Conservation (phyloP, 495 filamentous ascomycete genomes). For the Daldinia decipiens region DNA sequence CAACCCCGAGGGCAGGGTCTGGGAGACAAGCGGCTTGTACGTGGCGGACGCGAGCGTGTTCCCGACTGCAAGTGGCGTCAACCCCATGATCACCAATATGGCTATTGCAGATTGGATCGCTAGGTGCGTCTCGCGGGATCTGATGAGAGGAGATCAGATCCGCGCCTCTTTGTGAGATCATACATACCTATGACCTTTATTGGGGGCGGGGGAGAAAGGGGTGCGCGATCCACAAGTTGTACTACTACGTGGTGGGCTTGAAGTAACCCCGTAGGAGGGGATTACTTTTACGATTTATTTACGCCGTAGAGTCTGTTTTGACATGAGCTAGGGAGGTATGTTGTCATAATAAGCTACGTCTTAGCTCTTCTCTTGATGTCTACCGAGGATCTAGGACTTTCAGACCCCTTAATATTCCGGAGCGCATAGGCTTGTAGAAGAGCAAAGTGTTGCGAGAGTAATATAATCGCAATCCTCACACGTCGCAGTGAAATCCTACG, state of each 20-base stretch:
- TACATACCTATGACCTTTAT: too few relatives aligned
- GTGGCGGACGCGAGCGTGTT: constrained; percentile 90
- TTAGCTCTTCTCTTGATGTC: background rate
- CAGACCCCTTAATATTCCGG: background rate
- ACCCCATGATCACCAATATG: constrained; percentile 95
- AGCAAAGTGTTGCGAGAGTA: background rate
- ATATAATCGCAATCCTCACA: background rate
- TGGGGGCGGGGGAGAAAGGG: too few relatives aligned
- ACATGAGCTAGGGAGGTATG: background rate
- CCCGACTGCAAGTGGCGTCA: constrained; percentile 88
- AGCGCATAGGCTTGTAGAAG: background rate
- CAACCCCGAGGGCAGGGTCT: constrained; percentile 76
- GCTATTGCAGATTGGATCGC: constrained; percentile 76
- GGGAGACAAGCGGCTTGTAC: constrained; percentile 77
- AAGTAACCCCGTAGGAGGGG: background rate
- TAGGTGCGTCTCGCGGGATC: constrained; percentile 59
- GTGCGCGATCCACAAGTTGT: background rate
- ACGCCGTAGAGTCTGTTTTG: background rate
- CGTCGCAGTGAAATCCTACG: background rate
- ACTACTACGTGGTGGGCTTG: too few relatives aligned
- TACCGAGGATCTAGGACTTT: background rate
- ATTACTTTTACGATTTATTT: background rate
- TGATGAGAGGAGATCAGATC: constrained; percentile 34
- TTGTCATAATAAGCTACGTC: background rate
- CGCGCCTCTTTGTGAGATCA: constrained; percentile 21